Evolutionary conservation across 768 basidiomycete genomes (phyloP).

Genomic region (Saitozyma sp.): DNA sequence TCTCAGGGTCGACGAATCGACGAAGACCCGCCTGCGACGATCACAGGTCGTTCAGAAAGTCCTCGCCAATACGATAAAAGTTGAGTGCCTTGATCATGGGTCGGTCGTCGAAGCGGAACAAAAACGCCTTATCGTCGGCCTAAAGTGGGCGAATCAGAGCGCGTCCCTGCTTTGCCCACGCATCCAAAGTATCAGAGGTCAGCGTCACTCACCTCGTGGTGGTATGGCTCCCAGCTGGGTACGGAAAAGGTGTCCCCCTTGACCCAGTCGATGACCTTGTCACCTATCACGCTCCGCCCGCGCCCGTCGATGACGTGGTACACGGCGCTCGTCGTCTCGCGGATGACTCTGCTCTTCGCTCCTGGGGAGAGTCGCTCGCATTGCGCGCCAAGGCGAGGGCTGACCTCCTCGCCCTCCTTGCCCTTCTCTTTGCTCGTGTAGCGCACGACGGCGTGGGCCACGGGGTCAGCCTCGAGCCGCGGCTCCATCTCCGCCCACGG

Average conservation of each 20-base stretch:
- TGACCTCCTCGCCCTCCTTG: constrained; percentile 18
- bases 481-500: constrained; percentile 19
- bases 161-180: not conserved
- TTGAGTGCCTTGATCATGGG: constrained; percentile 16
- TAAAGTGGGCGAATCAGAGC: not conserved
- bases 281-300: constrained; percentile 13
- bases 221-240: constrained; percentile 18
- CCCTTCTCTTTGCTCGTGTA: constrained; percentile 12
- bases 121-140: constrained; percentile 5
- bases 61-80: constrained; percentile 13
- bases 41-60: constrained; percentile 6
- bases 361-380: constrained; percentile 18
- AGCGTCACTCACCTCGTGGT: constrained; percentile 13
- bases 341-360: not conserved
- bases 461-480: constrained; percentile 12
- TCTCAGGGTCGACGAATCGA: too few relatives aligned
- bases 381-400: constrained; percentile 14
- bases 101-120: constrained; percentile 19
- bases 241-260: constrained; percentile 20
- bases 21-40: not conserved
- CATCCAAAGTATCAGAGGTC: not conserved
- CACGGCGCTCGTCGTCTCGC: constrained; percentile 16
- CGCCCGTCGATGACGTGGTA: constrained; percentile 20
- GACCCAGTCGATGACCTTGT: constrained; percentile 17
- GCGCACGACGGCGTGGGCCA: constrained; percentile 6